Percentiles rank a stretch among this genome's conserved stretches.
Evolutionary conservation across 2,329 filamentous ascomycete species (phyloP).

Genomic region (Cercospora sp.): DNA sequence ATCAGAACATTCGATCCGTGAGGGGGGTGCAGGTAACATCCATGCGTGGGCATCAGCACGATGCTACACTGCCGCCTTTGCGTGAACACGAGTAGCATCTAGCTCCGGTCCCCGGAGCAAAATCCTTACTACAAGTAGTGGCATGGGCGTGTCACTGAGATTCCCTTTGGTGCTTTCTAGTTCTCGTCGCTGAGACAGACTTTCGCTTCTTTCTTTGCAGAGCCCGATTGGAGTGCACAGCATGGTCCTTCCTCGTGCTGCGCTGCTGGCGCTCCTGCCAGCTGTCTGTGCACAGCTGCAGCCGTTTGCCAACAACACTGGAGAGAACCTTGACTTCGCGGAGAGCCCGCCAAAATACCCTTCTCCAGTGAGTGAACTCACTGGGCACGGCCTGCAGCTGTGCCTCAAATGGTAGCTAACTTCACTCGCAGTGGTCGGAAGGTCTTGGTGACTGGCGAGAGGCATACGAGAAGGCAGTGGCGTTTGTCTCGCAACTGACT

Average conservation of each 20-base stretch:
- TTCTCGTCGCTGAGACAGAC: background rate
- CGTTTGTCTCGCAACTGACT: constrained; percentile 80
- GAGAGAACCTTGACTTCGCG: constrained; percentile 30
- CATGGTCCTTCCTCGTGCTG: constrained; percentile 30
- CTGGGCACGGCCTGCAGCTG: background rate
- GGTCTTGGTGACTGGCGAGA: constrained; percentile 71
- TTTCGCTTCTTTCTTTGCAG: background rate
- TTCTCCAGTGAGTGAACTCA: constrained; percentile 54
- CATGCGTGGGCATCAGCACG: background rate
- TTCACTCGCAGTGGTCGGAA: constrained; percentile 63
- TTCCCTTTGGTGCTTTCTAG: background rate
- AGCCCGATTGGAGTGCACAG: constrained; percentile 1
- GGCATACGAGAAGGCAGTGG: constrained; percentile 72
- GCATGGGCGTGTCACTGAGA: background rate
- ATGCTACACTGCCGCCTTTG: background rate
- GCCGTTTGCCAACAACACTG: constrained; percentile 24
- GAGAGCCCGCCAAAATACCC: constrained; percentile 72
- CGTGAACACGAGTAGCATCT: background rate
- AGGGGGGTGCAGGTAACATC: background rate
- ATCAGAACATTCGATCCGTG: constrained; percentile 7
- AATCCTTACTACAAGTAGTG: background rate
- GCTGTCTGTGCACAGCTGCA: constrained; percentile 33
- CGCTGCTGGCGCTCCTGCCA: constrained; percentile 35
- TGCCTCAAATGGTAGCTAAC: background rate
- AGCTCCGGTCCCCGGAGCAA: background rate